Evolutionary conservation across 1,284 basidiomycete species (phyloP).

Genomic region (Trametes hirsuta): DNA sequence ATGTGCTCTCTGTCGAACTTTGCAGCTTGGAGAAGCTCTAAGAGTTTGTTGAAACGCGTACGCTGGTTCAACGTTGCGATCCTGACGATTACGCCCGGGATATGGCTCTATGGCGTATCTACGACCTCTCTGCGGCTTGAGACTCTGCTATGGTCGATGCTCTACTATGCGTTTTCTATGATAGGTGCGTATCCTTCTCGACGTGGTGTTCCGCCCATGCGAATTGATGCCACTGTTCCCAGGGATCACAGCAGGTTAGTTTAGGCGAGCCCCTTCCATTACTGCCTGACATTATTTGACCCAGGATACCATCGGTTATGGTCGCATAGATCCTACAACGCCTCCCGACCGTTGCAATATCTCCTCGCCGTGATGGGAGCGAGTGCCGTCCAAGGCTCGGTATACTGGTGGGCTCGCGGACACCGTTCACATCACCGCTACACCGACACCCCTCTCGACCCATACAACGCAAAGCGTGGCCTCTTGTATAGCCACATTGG

Average conservation of each 20-base stretch:
- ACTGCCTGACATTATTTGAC: neutral
- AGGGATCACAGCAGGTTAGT: conserved; percentile 36
- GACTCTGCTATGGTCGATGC: conserved; percentile 50
- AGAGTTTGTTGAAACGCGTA: conserved; percentile 5
- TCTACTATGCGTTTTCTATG: conserved; percentile 64
- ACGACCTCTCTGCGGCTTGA: conserved; percentile 46
- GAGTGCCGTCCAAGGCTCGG: conserved; percentile 88
- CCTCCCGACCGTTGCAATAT: conserved; percentile 73
- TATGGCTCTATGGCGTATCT: conserved; percentile 53
- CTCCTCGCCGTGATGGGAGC: conserved; percentile 79
- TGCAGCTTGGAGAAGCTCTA: neutral
- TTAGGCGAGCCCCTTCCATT: neutral
- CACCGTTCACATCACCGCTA: conserved; percentile 91
- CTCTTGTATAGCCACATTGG: conserved; percentile 86
- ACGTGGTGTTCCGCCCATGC: neutral
- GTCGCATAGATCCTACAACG: conserved; percentile 91
- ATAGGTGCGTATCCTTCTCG: conserved; percentile 37
- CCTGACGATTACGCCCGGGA: conserved; percentile 51
- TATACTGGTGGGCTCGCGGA: conserved; percentile 91
- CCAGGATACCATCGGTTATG: conserved; percentile 89
- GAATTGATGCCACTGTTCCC: neutral
- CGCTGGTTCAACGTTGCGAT: conserved; percentile 39
- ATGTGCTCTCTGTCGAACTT: neutral
- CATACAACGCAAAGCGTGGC: conserved; percentile 86
- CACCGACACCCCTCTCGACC: conserved; percentile 91